Evolutionary conservation across 2,329 filamentous ascomycete genomes (phyloP).

Genomic region (Tolypocladium amazonense): DNA sequence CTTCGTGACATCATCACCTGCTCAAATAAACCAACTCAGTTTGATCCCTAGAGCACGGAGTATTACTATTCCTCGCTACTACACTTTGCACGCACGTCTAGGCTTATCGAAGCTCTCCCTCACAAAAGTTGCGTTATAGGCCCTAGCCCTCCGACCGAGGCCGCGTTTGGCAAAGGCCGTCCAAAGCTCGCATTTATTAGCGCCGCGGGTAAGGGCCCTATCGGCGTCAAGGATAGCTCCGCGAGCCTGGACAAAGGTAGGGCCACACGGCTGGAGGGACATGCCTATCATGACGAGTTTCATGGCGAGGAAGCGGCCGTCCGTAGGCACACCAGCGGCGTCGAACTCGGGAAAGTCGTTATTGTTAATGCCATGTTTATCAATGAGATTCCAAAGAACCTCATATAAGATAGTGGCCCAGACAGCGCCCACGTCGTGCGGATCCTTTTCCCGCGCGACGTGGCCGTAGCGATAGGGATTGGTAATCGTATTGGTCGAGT

Average conservation of each 20-base stretch:
- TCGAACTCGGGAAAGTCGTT: slow-evolving; percentile 28
- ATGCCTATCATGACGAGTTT: slow-evolving; percentile 42
- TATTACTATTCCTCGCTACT: no score
- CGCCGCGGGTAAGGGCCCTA: slow-evolving; percentile 35
- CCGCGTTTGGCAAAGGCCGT: slow-evolving; percentile 45
- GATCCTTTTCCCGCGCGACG: slow-evolving; percentile 22
- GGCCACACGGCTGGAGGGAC: slow-evolving; percentile 45
- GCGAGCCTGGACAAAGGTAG: slow-evolving; percentile 40
- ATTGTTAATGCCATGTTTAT: slow-evolving; percentile 41
- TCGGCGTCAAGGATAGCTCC: slow-evolving; percentile 48
- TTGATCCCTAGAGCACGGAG: no score
- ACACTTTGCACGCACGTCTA: no score
- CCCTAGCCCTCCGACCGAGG: slow-evolving; percentile 24
- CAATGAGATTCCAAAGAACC: slow-evolving; percentile 46
- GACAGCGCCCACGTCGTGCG: slow-evolving; percentile 39
- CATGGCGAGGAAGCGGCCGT: slow-evolving; percentile 40
- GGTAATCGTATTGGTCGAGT: slow-evolving; percentile 36
- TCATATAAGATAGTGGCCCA: slow-evolving; percentile 46
- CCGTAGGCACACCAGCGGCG: slow-evolving; percentile 33
- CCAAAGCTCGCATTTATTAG: slow-evolving; percentile 42
- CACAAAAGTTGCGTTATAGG: no score
- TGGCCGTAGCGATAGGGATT: slow-evolving; percentile 40
- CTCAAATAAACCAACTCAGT: no score
- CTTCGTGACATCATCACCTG: no score
- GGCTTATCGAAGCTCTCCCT: no score